Evolutionary conservation across 805 yeast species (phyloP).

Genomic region (Schwanniomyces occidentalis): DNA sequence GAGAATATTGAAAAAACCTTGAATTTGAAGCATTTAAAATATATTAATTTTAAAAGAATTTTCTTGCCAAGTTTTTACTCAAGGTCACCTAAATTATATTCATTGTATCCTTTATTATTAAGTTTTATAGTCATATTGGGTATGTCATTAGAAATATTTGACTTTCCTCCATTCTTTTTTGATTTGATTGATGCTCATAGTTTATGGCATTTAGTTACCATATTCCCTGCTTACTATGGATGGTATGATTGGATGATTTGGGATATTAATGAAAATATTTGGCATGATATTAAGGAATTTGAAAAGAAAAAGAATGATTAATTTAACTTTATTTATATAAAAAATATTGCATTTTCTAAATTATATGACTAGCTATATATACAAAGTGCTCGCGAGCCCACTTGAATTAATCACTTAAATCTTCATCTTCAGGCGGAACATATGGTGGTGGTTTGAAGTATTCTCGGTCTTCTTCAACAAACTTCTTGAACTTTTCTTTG

Average conservation of each 20-base stretch:
- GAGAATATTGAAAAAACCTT: constrained; percentile 4
- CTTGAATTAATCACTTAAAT: constrained; percentile 14
- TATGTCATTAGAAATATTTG: constrained; percentile 88
- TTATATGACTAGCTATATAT: constrained; percentile 2
- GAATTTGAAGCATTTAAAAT: constrained; percentile 26
- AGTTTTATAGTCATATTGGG: constrained; percentile 57
- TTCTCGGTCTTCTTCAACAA: constrained; percentile 61
- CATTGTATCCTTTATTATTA: constrained; percentile 39
- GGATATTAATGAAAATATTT: constrained; percentile 39
- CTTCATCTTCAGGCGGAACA: constrained; percentile 46
- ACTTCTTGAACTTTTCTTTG: constrained; percentile 46
- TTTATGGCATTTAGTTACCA: constrained; percentile 89
- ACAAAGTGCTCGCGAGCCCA: background rate
- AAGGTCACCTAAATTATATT: constrained; percentile 37
- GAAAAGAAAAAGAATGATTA: constrained; percentile 12
- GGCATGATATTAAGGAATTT: constrained; percentile 11
- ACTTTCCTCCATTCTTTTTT: constrained; percentile 67
- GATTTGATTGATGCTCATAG: constrained; percentile 89
- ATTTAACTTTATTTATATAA: constrained; percentile 2
- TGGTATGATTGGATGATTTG: constrained; percentile 49
- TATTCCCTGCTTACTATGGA: constrained; percentile 41
- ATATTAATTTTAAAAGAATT: constrained; percentile 20
- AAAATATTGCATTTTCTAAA: background rate
- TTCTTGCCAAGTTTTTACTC: constrained; percentile 32
- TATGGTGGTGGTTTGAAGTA: constrained; percentile 72